Conservation (phyloP, 495 filamentous ascomycete species). For the Penicillium atrosanguineum region DNA sequence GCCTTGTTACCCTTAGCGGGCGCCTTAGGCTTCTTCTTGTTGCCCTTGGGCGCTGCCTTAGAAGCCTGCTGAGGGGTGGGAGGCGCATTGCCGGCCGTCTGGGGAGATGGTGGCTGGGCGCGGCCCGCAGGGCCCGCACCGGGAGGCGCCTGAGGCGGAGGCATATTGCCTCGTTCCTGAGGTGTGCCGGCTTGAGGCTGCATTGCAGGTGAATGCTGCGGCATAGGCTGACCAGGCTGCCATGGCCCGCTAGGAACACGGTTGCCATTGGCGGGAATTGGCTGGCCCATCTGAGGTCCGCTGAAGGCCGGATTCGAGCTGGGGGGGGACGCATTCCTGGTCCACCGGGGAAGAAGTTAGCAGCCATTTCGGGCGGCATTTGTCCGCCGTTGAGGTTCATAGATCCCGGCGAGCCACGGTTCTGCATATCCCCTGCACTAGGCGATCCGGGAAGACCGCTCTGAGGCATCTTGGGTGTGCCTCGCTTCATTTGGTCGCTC, state of each 20-base stretch:
- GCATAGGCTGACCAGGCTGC: conserved; percentile 64
- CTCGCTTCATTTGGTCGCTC: conserved; percentile 82
- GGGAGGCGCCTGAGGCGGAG: conserved; percentile 80
- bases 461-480: conserved; percentile 83
- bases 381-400: conserved; percentile 70
- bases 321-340: conserved; percentile 86
- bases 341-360: conserved; percentile 59
- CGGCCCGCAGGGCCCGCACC: conserved; percentile 59
- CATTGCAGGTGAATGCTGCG: conserved; percentile 48
- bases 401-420: conserved; percentile 77
- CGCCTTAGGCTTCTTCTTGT: conserved; percentile 63
- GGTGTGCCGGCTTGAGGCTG: conserved; percentile 68
- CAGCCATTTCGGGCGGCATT: conserved; percentile 65
- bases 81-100: conserved; percentile 69
- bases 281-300: conserved; percentile 61
- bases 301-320: conserved; percentile 79
- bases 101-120: conserved; percentile 74
- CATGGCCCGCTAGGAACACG: conserved; percentile 50
- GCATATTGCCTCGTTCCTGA: conserved; percentile 75
- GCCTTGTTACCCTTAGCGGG: conserved; percentile 66
- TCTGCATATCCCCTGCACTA: conserved; percentile 76
- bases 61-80: conserved; percentile 79
- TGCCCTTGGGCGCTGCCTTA: conserved; percentile 76
- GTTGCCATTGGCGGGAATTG: conserved; percentile 48
- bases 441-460: conserved; percentile 75